These are phyloP conservation scores for Hapsidospora chrysogenum DNA, from an alignment of 495 filamentous ascomycete species.

Conservation along the genomic window DNA sequence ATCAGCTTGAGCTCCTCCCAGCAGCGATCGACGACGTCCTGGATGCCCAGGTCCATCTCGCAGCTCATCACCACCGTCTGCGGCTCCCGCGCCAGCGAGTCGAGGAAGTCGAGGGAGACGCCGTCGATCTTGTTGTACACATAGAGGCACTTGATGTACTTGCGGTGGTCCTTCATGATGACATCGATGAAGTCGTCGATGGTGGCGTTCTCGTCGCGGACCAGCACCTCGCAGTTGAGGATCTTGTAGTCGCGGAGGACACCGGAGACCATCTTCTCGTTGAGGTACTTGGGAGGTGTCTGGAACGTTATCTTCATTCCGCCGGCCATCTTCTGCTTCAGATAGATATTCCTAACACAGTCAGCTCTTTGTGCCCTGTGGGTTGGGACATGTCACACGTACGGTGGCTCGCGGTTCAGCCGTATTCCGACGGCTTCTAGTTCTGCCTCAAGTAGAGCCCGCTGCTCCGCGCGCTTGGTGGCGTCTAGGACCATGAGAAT, in stretches of 20 bases:
- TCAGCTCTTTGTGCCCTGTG: not conserved
- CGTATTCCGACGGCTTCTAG: conserved; percentile 93
- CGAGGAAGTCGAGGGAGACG: conserved; percentile 82
- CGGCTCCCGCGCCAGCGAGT: conserved; percentile 79
- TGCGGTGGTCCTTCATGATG: conserved; percentile 93
- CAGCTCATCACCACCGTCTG: conserved; percentile 96
- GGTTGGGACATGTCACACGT: conserved; percentile 25
- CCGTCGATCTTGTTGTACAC: conserved; percentile 99
- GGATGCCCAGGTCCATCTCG: conserved; percentile 91
- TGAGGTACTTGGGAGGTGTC: conserved; percentile 69
- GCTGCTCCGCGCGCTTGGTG: conserved; percentile 90
- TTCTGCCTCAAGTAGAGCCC: conserved; percentile 77
- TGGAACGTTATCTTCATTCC: conserved; percentile 98
- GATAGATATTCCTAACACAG: conserved; percentile 70
- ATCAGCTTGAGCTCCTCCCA: conserved; percentile 92
- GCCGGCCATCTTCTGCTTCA: conserved; percentile 94
- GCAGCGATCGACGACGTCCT: conserved; percentile 85
- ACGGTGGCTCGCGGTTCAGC: conserved; percentile 85
- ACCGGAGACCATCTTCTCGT: conserved; percentile 95
- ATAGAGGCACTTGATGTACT: conserved; percentile 92
- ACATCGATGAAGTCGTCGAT: conserved; percentile 99
- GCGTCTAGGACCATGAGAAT: conserved; percentile 96
- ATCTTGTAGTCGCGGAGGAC: conserved; percentile 98
- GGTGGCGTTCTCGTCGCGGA: conserved; percentile 87
- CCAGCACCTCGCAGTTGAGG: conserved; percentile 89